Percentiles rank a stretch among this genome's conserved stretches.
phyloP scores from a whole-genome alignment of 768 basidiomycete species.

The Neoboletus brunneissimus region DNA sequence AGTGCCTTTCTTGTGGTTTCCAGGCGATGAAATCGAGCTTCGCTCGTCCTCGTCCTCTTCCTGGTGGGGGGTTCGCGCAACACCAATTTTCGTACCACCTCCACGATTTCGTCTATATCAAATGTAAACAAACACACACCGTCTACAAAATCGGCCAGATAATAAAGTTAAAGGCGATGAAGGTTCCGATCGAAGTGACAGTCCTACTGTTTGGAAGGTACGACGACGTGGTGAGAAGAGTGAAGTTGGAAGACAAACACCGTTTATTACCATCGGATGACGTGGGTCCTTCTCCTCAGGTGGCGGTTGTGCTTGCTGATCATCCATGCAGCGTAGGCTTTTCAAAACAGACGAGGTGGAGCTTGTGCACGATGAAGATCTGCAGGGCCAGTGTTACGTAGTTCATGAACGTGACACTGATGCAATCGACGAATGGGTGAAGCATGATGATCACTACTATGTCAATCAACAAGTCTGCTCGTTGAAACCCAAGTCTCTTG shows the following conservation, averaged over 20 bases:
- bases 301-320: slow-evolving; percentile 6
- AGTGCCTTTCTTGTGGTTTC: slow-evolving; percentile 52
- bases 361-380: slow-evolving; percentile 30
- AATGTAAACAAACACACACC: slow-evolving; percentile 27
- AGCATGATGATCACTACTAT: slow-evolving; percentile 59
- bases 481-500: slow-evolving; percentile 18
- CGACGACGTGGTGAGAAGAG: slow-evolving; percentile 36
- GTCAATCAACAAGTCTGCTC: slow-evolving; percentile 36
- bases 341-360: slow-evolving; percentile 35
- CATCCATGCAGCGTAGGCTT: slow-evolving; percentile 35
- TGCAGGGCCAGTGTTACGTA: slow-evolving; percentile 59
- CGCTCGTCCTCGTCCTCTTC: slow-evolving; percentile 26
- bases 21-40: slow-evolving; percentile 26
- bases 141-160: slow-evolving; percentile 58
- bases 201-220: slow-evolving; percentile 48
- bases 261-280: slow-evolving; percentile 39
- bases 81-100: slow-evolving; percentile 51
- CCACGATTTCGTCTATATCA: slow-evolving; percentile 61
- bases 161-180: slow-evolving; percentile 33
- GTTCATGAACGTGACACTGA: slow-evolving; percentile 34
- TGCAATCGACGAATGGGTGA: slow-evolving; percentile 39
- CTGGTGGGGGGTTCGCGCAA: slow-evolving; percentile 37
- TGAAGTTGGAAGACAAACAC: slow-evolving; percentile 14
- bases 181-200: slow-evolving; percentile 26
- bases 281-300: slow-evolving; percentile 27